A percentile compares a stretch with the other conserved stretches of the same genome.
Conservation (phyloP, 345 rosid species). For the Lepidium sativum region DNA sequence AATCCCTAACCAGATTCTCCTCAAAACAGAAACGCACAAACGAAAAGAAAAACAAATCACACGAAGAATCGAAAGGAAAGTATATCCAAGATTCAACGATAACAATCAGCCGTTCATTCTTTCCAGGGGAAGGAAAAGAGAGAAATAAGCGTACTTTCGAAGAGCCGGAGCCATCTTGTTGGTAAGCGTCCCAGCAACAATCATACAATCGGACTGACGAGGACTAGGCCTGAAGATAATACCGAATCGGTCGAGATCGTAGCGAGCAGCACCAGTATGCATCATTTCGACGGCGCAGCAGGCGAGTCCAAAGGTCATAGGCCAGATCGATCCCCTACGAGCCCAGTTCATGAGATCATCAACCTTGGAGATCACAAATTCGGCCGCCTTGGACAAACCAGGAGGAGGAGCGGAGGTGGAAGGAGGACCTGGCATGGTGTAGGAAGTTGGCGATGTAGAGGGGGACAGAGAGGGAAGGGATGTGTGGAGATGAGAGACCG, state of each 20-base stretch:
- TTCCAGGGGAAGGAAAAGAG: background rate
- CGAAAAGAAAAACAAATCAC: background rate
- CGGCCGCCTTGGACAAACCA: conserved; percentile 79
- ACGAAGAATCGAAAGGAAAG: background rate
- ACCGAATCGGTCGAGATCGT: conserved; percentile 95
- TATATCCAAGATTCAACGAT: background rate
- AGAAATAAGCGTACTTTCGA: conserved; percentile 74
- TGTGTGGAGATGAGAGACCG: conserved; percentile 44
- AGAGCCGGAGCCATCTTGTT: conserved; percentile 99
- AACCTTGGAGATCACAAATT: conserved; percentile 86
- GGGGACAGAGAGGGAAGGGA: conserved; percentile 38
- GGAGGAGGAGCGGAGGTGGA: conserved; percentile 40
- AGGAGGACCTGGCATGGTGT: conserved; percentile 52
- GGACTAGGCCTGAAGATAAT: conserved; percentile 96
- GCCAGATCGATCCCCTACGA: conserved; percentile 97
- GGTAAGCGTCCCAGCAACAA: conserved; percentile 98
- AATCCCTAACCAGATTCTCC: background rate
- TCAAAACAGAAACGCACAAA: background rate
- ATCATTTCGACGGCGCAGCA: conserved; percentile 99
- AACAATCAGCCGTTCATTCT: background rate
- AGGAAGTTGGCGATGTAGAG: conserved; percentile 50
- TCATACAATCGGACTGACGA: conserved; percentile 96
- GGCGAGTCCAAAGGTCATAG: conserved; percentile 98
- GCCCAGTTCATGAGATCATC: conserved; percentile 94
- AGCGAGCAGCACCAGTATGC: conserved; percentile 98